Conservation (phyloP, 2,329 filamentous ascomycete genomes). For the Epichloe gansuensis region DNA sequence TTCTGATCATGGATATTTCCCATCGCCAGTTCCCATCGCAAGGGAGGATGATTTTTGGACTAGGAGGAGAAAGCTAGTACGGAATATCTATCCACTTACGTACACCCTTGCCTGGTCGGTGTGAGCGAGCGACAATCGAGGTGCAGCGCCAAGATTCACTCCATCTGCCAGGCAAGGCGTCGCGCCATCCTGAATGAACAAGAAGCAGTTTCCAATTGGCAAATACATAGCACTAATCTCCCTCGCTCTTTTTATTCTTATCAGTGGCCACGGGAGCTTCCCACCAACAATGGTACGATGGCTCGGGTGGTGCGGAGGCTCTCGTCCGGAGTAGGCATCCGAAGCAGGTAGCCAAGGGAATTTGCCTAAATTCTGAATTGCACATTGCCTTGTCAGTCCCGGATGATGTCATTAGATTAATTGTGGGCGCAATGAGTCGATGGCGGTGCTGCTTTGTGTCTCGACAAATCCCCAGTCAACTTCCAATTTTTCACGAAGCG, state of each 20-base stretch:
- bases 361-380: background rate
- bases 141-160: background rate
- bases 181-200: background rate
- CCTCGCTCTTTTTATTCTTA: background rate
- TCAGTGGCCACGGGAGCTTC: background rate
- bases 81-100: background rate
- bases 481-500: background rate
- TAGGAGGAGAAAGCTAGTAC: background rate
- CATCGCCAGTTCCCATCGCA: background rate
- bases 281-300: background rate
- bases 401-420: background rate
- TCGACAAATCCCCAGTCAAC: background rate
- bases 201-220: background rate
- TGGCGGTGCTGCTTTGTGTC: too few relatives aligned
- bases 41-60: background rate
- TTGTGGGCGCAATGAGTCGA: background rate
- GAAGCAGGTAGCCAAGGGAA: background rate
- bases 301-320: background rate
- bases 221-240: background rate
- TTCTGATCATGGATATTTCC: background rate
- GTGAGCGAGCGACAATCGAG: background rate
- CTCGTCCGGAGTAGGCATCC: background rate
- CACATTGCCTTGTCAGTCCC: background rate
- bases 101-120: background rate
- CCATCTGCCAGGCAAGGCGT: conserved; percentile 2